Evolutionary conservation across 805 yeast species (phyloP).

Genomic region (Ogataea trehalophila): DNA sequence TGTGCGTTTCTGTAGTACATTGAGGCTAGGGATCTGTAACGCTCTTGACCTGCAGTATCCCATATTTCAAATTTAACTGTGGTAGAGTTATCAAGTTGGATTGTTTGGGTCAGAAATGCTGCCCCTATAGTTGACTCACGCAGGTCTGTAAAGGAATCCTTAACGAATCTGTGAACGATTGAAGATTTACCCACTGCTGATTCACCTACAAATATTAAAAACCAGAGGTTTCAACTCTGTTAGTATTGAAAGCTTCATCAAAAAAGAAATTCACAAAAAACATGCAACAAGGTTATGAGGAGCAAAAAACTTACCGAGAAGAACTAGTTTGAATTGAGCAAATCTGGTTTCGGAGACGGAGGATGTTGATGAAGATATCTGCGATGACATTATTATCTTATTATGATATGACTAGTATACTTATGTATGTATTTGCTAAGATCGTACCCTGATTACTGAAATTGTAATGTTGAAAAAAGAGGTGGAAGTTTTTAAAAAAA

Average conservation of each 20-base stretch:
- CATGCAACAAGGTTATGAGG: background rate
- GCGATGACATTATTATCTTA: constrained; percentile 1
- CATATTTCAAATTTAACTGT: constrained; percentile 73
- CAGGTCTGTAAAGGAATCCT: constrained; percentile 66
- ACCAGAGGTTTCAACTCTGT: no score
- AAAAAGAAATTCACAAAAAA: background rate
- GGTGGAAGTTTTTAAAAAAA: no score
- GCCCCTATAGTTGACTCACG: constrained; percentile 84
- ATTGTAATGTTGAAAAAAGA: no score
- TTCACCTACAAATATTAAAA: constrained; percentile 37
- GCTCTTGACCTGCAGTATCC: constrained; percentile 87
- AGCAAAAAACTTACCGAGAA: constrained; percentile 32
- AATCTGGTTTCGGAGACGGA: constrained; percentile 24
- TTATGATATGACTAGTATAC: no score
- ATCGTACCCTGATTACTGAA: no score
- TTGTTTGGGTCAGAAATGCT: constrained; percentile 69
- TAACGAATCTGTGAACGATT: constrained; percentile 63
- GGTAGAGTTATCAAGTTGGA: constrained; percentile 47
- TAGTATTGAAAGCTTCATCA: no score
- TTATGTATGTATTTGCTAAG: no score
- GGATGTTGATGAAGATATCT: constrained; percentile 15
- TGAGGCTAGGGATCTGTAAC: constrained; percentile 73
- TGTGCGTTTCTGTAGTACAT: constrained; percentile 81
- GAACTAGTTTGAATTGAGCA: constrained; percentile 57
- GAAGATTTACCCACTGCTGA: constrained; percentile 70